Evolutionary conservation across 495 filamentous ascomycete species (phyloP).

Genomic region (Aspergillus conjunctus): DNA sequence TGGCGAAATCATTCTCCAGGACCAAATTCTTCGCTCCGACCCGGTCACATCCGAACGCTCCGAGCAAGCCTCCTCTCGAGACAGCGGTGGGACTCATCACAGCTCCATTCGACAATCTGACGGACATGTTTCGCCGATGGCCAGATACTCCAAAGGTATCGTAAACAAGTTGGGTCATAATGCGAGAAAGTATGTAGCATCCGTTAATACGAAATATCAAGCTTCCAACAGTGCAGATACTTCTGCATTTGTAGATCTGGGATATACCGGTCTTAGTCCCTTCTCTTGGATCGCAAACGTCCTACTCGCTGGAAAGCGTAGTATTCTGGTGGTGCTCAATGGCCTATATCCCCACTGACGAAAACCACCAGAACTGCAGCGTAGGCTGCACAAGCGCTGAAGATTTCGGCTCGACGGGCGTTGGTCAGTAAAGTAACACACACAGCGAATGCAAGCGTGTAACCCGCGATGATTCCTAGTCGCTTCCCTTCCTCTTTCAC

Average conservation of each 20-base stretch:
- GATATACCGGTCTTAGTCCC: too few relatives aligned
- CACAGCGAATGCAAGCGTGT: neutral
- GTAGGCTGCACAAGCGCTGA: constrained; percentile 5
- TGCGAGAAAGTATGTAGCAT: too few relatives aligned
- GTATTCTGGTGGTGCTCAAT: too few relatives aligned
- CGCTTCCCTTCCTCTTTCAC: neutral
- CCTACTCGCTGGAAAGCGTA: too few relatives aligned
- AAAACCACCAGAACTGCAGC: constrained; percentile 13
- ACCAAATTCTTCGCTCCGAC: constrained; percentile 66
- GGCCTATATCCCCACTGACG: constrained; percentile 2
- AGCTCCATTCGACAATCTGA: constrained; percentile 39
- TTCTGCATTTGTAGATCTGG: too few relatives aligned
- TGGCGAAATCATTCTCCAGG: constrained; percentile 56
- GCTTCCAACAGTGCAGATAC: too few relatives aligned
- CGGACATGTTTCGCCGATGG: constrained; percentile 39
- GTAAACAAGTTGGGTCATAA: too few relatives aligned
- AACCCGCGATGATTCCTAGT: constrained; percentile 3
- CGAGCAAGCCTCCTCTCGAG: constrained; percentile 39
- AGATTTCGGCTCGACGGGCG: neutral
- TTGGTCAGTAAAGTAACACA: constrained; percentile 5
- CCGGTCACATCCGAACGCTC: constrained; percentile 54
- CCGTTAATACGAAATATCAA: too few relatives aligned
- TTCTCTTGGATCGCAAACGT: too few relatives aligned
- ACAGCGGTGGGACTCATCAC: constrained; percentile 34
- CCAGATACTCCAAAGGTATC: constrained; percentile 21